Percentiles rank a stretch among this genome's conserved stretches.
These are phyloP conservation scores for Penicillium subrubescens DNA, from an alignment of 495 filamentous ascomycete species.

Conservation along the genomic window DNA sequence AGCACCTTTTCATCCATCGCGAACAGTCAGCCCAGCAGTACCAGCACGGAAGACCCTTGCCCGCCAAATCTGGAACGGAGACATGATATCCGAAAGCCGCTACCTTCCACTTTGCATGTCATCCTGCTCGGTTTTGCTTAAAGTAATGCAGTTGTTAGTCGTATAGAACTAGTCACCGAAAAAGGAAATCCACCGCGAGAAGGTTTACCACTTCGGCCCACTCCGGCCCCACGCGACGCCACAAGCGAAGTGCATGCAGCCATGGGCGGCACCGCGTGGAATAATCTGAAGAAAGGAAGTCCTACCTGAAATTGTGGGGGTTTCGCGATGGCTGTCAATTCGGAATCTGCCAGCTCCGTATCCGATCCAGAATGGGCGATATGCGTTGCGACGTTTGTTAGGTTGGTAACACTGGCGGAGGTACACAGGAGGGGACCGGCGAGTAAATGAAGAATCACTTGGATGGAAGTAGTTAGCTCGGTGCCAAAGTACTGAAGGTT, in stretches of 20 bases:
- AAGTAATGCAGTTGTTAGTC: no score
- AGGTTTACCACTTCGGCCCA: constrained; percentile 3
- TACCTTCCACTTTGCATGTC: not conserved
- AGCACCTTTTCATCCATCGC: not conserved
- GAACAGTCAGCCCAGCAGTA: not conserved
- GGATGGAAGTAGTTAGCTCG: no score
- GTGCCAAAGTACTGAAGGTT: no score
- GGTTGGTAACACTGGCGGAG: not conserved
- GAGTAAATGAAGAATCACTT: not conserved
- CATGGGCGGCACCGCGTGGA: not conserved
- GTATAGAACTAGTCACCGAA: constrained; percentile 3
- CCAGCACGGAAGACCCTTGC: not conserved
- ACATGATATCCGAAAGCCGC: constrained; percentile 2
- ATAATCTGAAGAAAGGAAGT: not conserved
- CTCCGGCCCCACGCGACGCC: not conserved
- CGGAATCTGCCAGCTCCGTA: constrained; percentile 8
- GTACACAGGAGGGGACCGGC: not conserved
- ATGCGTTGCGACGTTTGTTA: not conserved
- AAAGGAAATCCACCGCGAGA: constrained; percentile 25
- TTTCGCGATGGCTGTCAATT: not conserved
- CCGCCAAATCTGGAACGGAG: not conserved
- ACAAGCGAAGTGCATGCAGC: not conserved
- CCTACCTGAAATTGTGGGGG: not conserved
- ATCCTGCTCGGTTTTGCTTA: not conserved
- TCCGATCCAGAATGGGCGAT: not conserved